phyloP scores from a whole-genome alignment of 805 yeast genomes.

The Blastobotrys americana region DNA sequence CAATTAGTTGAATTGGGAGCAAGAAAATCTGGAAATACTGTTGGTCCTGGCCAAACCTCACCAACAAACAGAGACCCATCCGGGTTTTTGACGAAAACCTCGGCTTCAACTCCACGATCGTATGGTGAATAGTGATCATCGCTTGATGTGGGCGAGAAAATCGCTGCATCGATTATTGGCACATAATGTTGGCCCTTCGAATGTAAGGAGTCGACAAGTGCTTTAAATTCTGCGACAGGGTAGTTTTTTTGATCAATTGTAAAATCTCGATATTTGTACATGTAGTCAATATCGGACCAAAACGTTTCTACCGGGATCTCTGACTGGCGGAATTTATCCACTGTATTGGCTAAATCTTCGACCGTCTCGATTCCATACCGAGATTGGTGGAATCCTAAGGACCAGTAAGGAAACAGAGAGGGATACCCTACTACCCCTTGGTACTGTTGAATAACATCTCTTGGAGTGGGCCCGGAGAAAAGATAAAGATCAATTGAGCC shows the following conservation, averaged over 20 bases:
- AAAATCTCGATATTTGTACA: conserved; percentile 77
- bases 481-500: conserved; percentile 28
- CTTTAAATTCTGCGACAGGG: conserved; percentile 64
- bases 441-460: conserved; percentile 53
- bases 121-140: conserved; percentile 51
- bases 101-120: conserved; percentile 37
- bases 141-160: conserved; percentile 65
- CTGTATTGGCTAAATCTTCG: conserved; percentile 64
- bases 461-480: conserved; percentile 35
- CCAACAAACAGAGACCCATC: conserved; percentile 55
- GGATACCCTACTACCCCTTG: conserved; percentile 66
- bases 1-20: conserved; percentile 49
- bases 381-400: conserved; percentile 90
- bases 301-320: conserved; percentile 79
- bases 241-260: conserved; percentile 75
- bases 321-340: conserved; percentile 56
- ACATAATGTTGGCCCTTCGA: conserved; percentile 74
- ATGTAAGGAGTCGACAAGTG: conserved; percentile 56
- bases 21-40: conserved; percentile 84
- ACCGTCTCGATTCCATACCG: conserved; percentile 93
- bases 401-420: conserved; percentile 62
- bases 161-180: conserved; percentile 56
- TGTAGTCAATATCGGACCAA: conserved; percentile 91
- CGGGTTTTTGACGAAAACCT: conserved; percentile 42
- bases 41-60: conserved; percentile 96